Evolutionary conservation across 2,329 filamentous ascomycete species (phyloP).

Genomic region (Cladosporium sp.): DNA sequence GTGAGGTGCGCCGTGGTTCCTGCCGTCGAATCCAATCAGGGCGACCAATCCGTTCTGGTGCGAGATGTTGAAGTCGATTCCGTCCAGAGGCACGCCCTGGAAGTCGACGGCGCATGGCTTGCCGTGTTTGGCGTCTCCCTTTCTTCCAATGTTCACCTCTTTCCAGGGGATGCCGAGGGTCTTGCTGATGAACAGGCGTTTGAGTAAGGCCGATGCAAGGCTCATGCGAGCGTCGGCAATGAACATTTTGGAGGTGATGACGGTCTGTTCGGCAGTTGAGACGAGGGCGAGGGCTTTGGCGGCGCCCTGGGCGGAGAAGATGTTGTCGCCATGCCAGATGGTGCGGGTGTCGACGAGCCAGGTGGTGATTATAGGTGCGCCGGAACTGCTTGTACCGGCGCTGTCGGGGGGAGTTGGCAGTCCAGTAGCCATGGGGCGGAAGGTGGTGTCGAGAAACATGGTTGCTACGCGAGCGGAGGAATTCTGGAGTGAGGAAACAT

Average conservation of each 20-base stretch:
- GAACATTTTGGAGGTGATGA: conserved; percentile 51
- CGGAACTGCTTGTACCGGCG: conserved; percentile 5
- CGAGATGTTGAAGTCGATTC: conserved; percentile 68
- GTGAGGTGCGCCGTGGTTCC: conserved; percentile 17
- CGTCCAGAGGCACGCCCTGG: conserved; percentile 34
- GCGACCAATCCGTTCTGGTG: conserved; percentile 74
- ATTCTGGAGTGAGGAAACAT: background rate
- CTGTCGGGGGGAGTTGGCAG: conserved; percentile 13
- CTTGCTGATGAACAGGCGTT: conserved; percentile 63
- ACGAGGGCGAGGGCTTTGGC: conserved; percentile 39
- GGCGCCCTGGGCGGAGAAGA: conserved; percentile 38
- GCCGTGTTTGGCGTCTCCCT: conserved; percentile 47
- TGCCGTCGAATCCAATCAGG: conserved; percentile 51
- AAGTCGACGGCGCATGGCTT: conserved; percentile 47
- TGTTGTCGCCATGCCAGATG: conserved; percentile 44
- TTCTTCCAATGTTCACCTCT: conserved; percentile 51
- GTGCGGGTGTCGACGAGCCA: conserved; percentile 48
- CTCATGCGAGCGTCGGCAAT: conserved; percentile 65
- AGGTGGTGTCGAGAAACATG: conserved; percentile 9
- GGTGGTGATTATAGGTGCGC: conserved; percentile 32
- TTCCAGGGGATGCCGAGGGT: conserved; percentile 58
- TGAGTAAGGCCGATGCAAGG: conserved; percentile 67
- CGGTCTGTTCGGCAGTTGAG: conserved; percentile 50
- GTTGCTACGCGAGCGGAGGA: background rate
- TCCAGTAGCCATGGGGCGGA: conserved; percentile 3